Evolutionary conservation across 73 alveolate species (phyloP).

Genomic region (Uronychia setigera): DNA sequence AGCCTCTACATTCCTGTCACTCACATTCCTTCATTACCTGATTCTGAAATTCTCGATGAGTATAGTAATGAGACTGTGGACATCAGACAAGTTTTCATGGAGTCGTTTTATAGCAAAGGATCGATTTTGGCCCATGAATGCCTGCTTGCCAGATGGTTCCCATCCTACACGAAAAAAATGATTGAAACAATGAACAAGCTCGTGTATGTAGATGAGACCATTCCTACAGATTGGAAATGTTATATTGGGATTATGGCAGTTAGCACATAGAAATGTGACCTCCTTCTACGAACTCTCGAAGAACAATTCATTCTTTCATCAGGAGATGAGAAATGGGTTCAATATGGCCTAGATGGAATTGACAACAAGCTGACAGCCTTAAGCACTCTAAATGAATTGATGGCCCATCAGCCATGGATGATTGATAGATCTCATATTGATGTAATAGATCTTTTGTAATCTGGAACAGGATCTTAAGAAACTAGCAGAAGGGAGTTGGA

Average conservation of each 20-base stretch:
- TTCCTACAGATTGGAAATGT: constrained; percentile 57
- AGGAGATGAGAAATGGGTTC: constrained; percentile 54
- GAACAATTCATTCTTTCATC: constrained; percentile 49
- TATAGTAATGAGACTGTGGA: constrained; percentile 14
- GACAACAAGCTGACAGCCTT: constrained; percentile 35
- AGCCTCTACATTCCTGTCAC: background rate
- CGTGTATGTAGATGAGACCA: constrained; percentile 25
- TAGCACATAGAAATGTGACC: constrained; percentile 46
- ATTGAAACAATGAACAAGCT: background rate
- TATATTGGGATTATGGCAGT: constrained; percentile 64
- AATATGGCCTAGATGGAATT: constrained; percentile 36
- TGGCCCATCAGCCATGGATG: constrained; percentile 59
- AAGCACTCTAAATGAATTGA: constrained; percentile 34
- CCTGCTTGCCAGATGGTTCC: constrained; percentile 42
- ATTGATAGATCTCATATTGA: constrained; percentile 1
- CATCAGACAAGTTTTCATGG: constrained; percentile 8
- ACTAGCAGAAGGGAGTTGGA: constrained; percentile 27
- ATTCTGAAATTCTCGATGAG: constrained; percentile 22
- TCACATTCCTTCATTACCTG: background rate
- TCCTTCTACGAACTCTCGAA: constrained; percentile 41
- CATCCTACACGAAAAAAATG: constrained; percentile 16
- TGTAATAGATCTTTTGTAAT: background rate
- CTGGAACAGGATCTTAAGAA: constrained; percentile 12
- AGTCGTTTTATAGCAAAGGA: constrained; percentile 23
- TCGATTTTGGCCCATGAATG: constrained; percentile 43